Conservation (phyloP, 148 eudicot genomes). For the Fagopyrum homotropicum region DNA sequence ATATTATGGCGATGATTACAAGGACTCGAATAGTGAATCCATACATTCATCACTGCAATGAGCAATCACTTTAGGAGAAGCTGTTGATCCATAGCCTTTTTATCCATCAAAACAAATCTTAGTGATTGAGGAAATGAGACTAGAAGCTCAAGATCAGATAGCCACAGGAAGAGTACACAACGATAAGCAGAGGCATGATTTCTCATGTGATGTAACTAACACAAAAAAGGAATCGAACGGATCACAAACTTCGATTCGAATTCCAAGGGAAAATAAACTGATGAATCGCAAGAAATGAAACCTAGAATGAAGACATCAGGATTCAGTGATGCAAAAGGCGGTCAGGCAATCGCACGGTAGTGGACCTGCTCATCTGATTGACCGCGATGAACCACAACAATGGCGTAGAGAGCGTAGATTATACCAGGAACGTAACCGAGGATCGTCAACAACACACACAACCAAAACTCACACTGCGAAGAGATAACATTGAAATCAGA, state of each 20-base stretch:
- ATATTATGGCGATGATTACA: no score
- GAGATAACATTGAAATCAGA: neutral
- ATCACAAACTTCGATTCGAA: neutral
- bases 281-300: neutral
- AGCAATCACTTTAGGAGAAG: neutral
- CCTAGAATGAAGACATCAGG: neutral
- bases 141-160: neutral
- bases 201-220: neutral
- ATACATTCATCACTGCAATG: neutral
- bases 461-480: conserved; percentile 56
- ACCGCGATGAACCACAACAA: conserved; percentile 45
- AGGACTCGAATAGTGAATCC: no score
- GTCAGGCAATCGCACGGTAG: conserved; percentile 14
- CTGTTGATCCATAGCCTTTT: neutral
- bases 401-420: conserved; percentile 72
- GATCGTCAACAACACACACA: conserved; percentile 72
- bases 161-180: neutral
- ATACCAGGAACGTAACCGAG: conserved; percentile 83
- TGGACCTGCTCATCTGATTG: conserved; percentile 24
- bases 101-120: neutral
- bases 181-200: conserved; percentile 4
- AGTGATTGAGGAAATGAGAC: neutral
- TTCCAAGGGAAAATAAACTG: neutral
- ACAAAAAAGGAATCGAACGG: neutral
- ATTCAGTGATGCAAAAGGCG: neutral